Base-by-base conservation (phyloP, 2,329 filamentous ascomycete genomes). In the Nannizzia gypsea region DNA sequence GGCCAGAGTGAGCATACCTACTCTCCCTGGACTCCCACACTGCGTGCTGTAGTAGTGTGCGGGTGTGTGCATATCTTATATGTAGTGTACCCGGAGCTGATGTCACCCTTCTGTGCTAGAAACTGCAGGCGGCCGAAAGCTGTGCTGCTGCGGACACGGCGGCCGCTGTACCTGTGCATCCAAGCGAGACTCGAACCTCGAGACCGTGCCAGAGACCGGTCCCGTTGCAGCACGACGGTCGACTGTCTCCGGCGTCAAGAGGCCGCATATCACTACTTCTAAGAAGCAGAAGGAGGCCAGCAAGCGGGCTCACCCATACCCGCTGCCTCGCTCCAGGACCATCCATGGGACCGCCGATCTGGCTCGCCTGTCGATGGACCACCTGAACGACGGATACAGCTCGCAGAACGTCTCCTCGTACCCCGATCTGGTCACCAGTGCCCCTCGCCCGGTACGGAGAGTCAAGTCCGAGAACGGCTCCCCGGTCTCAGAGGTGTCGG, bases 261-360 rank as follows among this genome's bases (percentile, higher is more conserved):
- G 83, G 69, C 81, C 81, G 11, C 78, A 78, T 66, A 74, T 84
- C 56, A 80, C 79, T 46, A 76, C 79, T 54, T 79, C 79, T 60
- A 81, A 81, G 65, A 81, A 83, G 65, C 81, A 83, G 72, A 85
- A 85, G 71, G 81, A 84, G 69, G 78, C 81, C 64, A 82, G 82
- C 61, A 81, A 84, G 62, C 82, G 79, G 60, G 82, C 82, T 61
- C 73, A 80, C 64, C 83, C 83, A 1, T 86, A 86, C 72, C 82
- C 82, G 67, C 80, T 85, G 64, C 81, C 81, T 54, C 73, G 79
- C 61, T 75, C 78, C 48, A 75, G 81, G 66, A 79, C 77, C 56
- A 74, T 80, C 56, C 75, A 80, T 62, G 72, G 71, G 57, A 69
- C 77, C 15, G 68, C 71, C 38, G 75, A 78, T 57, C 66, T 76